Conservation (phyloP, 495 filamentous ascomycete genomes). For the Penicillium cosmopolitanum region DNA sequence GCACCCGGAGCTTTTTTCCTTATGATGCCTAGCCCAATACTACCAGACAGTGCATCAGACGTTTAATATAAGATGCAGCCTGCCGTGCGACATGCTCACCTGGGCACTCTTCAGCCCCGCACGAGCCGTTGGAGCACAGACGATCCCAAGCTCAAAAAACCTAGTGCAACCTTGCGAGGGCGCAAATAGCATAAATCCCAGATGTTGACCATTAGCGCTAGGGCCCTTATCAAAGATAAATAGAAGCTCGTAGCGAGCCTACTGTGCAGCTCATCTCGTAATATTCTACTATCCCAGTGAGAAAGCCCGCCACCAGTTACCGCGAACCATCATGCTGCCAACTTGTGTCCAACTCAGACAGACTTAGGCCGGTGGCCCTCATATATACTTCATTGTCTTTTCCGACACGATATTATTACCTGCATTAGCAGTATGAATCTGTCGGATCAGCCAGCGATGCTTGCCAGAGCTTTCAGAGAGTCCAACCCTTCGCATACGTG, state of each 20-base stretch:
- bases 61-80: slow-evolving; percentile 5
- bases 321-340: slow-evolving; percentile 31
- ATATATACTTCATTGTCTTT: slow-evolving; percentile 28
- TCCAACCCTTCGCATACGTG: slow-evolving; percentile 8
- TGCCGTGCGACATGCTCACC: not conserved
- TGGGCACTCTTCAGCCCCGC: not conserved
- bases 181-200: not conserved
- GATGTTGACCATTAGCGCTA: slow-evolving; percentile 1
- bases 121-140: slow-evolving; percentile 15
- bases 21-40: not conserved
- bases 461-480: too few species aligned
- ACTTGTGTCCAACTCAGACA: slow-evolving; percentile 34
- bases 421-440: slow-evolving; percentile 28
- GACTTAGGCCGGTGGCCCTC: slow-evolving; percentile 33
- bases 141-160: not conserved
- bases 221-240: not conserved
- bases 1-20: not conserved
- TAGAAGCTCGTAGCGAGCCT: slow-evolving; percentile 17
- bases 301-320: slow-evolving; percentile 35
- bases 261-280: slow-evolving; percentile 30
- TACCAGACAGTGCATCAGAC: not conserved
- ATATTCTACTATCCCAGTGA: slow-evolving; percentile 35
- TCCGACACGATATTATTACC: slow-evolving; percentile 28
- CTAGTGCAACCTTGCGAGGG: not conserved
- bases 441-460: slow-evolving; percentile 7